Percentiles rank a stretch among this genome's conserved stretches.
Conservation (phyloP, 1,139 yeast genomes). For the Suhomyces panamericanus region DNA sequence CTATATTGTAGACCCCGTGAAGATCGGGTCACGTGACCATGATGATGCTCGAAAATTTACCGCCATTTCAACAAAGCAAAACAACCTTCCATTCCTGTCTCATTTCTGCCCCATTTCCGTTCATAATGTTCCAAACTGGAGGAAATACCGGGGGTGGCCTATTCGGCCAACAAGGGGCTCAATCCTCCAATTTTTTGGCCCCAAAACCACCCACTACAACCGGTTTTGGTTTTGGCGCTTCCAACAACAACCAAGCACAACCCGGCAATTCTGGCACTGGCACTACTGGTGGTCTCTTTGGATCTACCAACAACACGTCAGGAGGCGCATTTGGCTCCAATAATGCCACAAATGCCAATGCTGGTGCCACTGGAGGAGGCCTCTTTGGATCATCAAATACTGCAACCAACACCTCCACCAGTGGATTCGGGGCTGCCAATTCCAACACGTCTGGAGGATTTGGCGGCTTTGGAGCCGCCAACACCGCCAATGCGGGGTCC, state of each 20-base stretch:
- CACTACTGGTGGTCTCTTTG: slow-evolving; percentile 5
- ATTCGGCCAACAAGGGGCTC: slow-evolving; percentile 9
- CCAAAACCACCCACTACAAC: slow-evolving; percentile 9
- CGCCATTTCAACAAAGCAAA: slow-evolving; percentile 1
- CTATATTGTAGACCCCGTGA: not conserved
- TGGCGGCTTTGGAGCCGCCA: slow-evolving; percentile 5
- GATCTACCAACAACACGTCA: slow-evolving; percentile 2
- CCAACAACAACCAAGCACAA: slow-evolving; percentile 2
- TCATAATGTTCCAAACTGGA: slow-evolving; percentile 8
- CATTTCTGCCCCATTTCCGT: slow-evolving; percentile 1
- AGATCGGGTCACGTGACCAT: slow-evolving; percentile 3
- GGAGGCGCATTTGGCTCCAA: slow-evolving; percentile 9
- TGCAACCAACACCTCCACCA: slow-evolving; percentile 4
- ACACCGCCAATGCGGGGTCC: slow-evolving; percentile 1
- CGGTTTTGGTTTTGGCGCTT: slow-evolving; percentile 8
- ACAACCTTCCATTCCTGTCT: not conserved
- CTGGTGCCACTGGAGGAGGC: slow-evolving; percentile 11
- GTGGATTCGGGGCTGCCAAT: slow-evolving; percentile 15
- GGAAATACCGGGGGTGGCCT: slow-evolving; percentile 9
- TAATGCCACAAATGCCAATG: not conserved
- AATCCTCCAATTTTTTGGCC: slow-evolving; percentile 11
- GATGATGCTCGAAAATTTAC: slow-evolving; percentile 5
- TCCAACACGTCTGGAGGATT: slow-evolving; percentile 2
- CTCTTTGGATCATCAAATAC: slow-evolving; percentile 15
- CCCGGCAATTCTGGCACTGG: not conserved